Percentiles rank a stretch among this genome's conserved stretches.
phyloP scores from a whole-genome alignment of 1,139 yeast genomes.

The Pneumocystis wakefieldiae region DNA sequence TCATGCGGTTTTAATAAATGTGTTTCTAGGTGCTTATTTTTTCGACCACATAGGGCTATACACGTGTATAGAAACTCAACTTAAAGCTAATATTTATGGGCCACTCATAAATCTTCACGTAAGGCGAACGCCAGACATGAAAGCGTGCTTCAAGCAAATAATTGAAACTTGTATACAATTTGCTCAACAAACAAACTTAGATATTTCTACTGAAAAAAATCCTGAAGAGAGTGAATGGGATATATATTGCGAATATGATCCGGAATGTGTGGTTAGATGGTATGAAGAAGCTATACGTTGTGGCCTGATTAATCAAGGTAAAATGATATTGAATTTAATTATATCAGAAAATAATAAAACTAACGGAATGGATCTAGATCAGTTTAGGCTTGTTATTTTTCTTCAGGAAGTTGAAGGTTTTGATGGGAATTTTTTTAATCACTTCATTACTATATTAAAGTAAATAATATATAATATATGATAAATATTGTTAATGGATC shows the following conservation, averaged over 20 bases:
- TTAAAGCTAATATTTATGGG: not conserved
- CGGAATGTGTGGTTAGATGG: not conserved
- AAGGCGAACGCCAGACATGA: not conserved
- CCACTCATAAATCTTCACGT: not conserved
- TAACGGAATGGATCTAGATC: not conserved
- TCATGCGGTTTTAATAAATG: not conserved
- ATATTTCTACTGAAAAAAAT: not conserved
- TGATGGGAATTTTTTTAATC: not conserved
- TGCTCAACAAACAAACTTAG: not conserved
- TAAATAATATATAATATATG: not conserved
- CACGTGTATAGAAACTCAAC: not conserved
- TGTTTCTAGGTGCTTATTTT: not conserved
- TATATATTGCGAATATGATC: not conserved
- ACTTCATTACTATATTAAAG: not conserved
- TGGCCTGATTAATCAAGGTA: not conserved
- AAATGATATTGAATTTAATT: not conserved
- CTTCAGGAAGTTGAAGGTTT: not conserved
- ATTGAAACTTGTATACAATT: not conserved
- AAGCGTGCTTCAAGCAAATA: not conserved
- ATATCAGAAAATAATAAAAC: not conserved
- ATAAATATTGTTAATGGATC: not conserved
- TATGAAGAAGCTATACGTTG: not conserved
- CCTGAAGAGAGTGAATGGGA: not conserved
- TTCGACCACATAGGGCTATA: not conserved
- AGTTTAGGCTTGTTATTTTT: not conserved